Evolutionary conservation across 1,139 yeast species (phyloP).

Genomic region (Keqinozyma sinolaborantium): DNA sequence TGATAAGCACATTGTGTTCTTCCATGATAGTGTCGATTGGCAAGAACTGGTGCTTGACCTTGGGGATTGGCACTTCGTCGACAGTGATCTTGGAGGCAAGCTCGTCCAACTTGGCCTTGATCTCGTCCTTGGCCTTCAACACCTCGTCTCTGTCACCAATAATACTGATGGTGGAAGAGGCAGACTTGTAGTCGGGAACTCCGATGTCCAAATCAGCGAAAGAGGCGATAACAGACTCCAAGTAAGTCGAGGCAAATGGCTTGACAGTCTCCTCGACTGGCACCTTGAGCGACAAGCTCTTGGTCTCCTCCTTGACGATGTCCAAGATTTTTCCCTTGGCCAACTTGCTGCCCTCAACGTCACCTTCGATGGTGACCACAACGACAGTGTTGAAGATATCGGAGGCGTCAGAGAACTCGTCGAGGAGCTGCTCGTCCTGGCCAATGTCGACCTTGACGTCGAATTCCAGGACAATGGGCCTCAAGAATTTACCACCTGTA

Average conservation of each 20-base stretch:
- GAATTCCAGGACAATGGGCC: slow-evolving; percentile 69
- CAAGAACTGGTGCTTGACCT: slow-evolving; percentile 42
- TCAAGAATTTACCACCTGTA: slow-evolving; percentile 78
- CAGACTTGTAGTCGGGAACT: slow-evolving; percentile 29
- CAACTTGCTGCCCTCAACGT: slow-evolving; percentile 72
- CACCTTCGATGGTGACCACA: slow-evolving; percentile 74
- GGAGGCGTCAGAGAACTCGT: slow-evolving; percentile 25
- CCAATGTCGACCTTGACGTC: slow-evolving; percentile 78
- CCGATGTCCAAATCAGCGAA: slow-evolving; percentile 27
- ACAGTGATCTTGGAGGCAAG: slow-evolving; percentile 35
- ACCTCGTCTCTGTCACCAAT: slow-evolving; percentile 67
- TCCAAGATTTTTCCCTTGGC: slow-evolving; percentile 71
- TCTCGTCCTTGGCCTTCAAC: slow-evolving; percentile 42
- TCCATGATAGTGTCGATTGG: slow-evolving; percentile 44
- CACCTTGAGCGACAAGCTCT: slow-evolving; percentile 48
- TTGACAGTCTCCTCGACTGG: slow-evolving; percentile 43
- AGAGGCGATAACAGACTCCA: slow-evolving; percentile 19
- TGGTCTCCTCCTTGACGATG: slow-evolving; percentile 75
- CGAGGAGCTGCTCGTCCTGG: slow-evolving; percentile 33
- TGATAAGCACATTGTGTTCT: slow-evolving; percentile 60
- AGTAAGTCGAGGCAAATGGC: slow-evolving; percentile 46
- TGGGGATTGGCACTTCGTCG: slow-evolving; percentile 43
- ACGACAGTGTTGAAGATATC: slow-evolving; percentile 55
- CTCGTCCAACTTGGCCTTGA: slow-evolving; percentile 44
- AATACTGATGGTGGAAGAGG: slow-evolving; percentile 31